Conservation (phyloP, 2,329 filamentous ascomycete genomes). For the Albophoma yamanashiensis region DNA sequence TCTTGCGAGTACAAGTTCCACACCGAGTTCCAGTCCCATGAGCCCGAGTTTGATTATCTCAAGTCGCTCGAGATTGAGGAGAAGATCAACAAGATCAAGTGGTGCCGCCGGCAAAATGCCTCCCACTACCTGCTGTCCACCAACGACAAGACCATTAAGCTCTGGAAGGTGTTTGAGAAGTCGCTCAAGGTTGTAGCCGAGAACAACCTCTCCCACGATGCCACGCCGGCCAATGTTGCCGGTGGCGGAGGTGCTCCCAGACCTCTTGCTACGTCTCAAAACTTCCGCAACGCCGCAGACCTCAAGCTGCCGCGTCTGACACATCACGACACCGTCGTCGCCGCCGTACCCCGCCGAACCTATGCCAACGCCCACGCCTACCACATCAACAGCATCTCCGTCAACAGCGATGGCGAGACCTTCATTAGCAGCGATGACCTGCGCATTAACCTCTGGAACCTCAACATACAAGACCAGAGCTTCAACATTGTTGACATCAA, state of each 20-base stretch:
- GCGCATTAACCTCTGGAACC: conserved; percentile 96
- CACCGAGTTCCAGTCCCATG: conserved; percentile 98
- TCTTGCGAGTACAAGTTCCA: conserved; percentile 99
- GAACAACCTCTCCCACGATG: conserved; percentile 93
- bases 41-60: conserved; percentile 98
- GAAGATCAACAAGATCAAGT: conserved; percentile 99
- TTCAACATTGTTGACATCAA: conserved; percentile 99
- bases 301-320: conserved; percentile 93
- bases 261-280: conserved; percentile 52
- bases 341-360: conserved; percentile 87
- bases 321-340: conserved; percentile 96
- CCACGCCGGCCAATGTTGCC: conserved; percentile 64
- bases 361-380: conserved; percentile 98
- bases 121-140: conserved; percentile 97
- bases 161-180: conserved; percentile 99
- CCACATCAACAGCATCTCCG: conserved; percentile 99
- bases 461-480: conserved; percentile 98
- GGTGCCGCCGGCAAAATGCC: conserved; percentile 95
- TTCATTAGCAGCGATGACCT: conserved; percentile 98
- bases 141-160: conserved; percentile 99
- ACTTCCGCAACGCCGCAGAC: conserved; percentile 71
- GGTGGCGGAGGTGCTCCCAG: conserved; percentile 72
- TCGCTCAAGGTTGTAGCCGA: conserved; percentile 97
- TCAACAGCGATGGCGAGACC: conserved; percentile 98
- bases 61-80: conserved; percentile 99